These are phyloP conservation scores for Tolypocladium capitatum DNA, from an alignment of 2,329 filamentous ascomycete genomes.

Conservation along the genomic window DNA sequence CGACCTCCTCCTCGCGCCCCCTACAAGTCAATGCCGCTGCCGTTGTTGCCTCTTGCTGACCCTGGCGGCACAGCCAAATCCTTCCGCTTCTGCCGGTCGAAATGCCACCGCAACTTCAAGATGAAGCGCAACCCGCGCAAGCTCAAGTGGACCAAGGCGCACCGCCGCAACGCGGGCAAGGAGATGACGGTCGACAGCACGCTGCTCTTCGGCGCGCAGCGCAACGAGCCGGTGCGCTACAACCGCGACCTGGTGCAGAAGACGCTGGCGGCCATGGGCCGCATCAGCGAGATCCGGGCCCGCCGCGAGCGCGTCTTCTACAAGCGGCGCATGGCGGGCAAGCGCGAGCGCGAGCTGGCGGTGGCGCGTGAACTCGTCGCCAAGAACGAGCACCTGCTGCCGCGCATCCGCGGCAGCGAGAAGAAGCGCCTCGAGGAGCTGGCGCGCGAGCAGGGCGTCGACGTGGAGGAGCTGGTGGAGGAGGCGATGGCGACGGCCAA, in stretches of 20 bases:
- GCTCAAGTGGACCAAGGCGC: conserved; percentile 93
- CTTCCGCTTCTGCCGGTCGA: conserved; percentile 47
- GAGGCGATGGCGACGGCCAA: conserved; percentile 14
- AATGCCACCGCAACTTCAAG: conserved; percentile 66
- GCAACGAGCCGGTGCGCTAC: conserved; percentile 92
- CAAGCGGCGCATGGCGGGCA: conserved; percentile 84
- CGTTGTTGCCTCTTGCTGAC: conserved; percentile 1
- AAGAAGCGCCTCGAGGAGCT: conserved; percentile 44
- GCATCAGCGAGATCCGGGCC: conserved; percentile 72
- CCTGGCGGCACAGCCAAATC: conserved; percentile 21
- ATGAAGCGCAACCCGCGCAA: conserved; percentile 98
- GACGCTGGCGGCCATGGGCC: conserved; percentile 84
- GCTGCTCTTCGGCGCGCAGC: conserved; percentile 78
- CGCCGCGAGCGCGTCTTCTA: conserved; percentile 86
- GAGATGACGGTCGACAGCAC: conserved; percentile 88
- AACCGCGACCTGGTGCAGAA: conserved; percentile 80
- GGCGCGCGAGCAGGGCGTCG: conserved; percentile 33
- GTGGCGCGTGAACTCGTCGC: conserved; percentile 77
- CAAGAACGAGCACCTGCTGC: conserved; percentile 85
- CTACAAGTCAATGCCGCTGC: too few relatives aligned
- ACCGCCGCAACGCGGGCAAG: conserved; percentile 69
- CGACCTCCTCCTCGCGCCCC: conserved; percentile 1
- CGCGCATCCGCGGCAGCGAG: conserved; percentile 53
- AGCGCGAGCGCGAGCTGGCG: conserved; percentile 68
- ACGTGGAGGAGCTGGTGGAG: conserved; percentile 29